Conservation (phyloP, 257 asterid species). For the Petunia secreta region DNA sequence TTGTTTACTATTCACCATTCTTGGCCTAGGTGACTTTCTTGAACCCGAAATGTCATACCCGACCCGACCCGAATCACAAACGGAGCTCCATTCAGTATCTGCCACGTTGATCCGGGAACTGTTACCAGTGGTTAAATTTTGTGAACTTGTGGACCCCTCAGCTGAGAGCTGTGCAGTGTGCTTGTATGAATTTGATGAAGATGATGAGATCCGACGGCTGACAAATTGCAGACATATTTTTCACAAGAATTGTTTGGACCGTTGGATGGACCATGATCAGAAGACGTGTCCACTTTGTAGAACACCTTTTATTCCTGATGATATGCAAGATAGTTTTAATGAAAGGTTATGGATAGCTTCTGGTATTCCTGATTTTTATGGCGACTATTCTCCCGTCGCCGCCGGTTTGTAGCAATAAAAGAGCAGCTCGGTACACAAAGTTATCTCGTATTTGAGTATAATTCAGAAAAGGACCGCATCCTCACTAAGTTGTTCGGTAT, state of each 20-base stretch:
- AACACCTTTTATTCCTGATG: slow-evolving; percentile 75
- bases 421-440: too few relatives aligned
- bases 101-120: slow-evolving; percentile 82
- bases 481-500: too few relatives aligned
- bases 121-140: slow-evolving; percentile 74
- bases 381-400: slow-evolving; percentile 68
- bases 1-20: slow-evolving; percentile 38
- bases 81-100: slow-evolving; percentile 55
- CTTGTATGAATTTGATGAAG: slow-evolving; percentile 71
- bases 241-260: slow-evolving; percentile 86
- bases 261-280: slow-evolving; percentile 99
- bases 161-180: slow-evolving; percentile 87
- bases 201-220: slow-evolving; percentile 91
- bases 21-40: slow-evolving; percentile 69
- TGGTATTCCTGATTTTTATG: slow-evolving; percentile 79
- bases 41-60: slow-evolving; percentile 42
- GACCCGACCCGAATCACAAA: slow-evolving; percentile 31
- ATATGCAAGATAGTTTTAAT: slow-evolving; percentile 83
- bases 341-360: slow-evolving; percentile 89
- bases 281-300: slow-evolving; percentile 96
- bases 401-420: slow-evolving; percentile 51
- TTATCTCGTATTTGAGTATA: too few relatives aligned
- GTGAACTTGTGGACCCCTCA: slow-evolving; percentile 64
- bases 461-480: too few relatives aligned
- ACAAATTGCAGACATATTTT: slow-evolving; percentile 81